Evolutionary conservation across 2,329 filamentous ascomycete genomes (phyloP), one percentile per base, ranked within the genome.

Genomic region (Paracorniculantispora psalliotae): DNA sequence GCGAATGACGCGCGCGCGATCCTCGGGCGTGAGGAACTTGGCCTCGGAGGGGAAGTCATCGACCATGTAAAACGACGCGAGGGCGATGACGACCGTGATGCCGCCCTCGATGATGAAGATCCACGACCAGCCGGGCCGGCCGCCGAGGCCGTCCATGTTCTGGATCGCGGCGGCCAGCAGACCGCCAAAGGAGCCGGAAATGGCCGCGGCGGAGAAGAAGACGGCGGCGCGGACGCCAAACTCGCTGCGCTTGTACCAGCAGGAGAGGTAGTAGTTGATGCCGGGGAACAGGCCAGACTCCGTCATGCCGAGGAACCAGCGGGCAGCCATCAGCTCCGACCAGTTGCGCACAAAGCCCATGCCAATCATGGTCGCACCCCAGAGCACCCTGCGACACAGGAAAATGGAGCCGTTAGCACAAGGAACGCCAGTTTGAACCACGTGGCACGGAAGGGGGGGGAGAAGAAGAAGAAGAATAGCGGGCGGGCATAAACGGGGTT

Each of bases 41-140:
- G 90, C 90, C 59, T 89, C 80, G 62, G 89, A 87, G 0, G 91
- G 91, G 68, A 92, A 96, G 69, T 96, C 90, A 63, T 91, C 84
- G 1, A 96, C 89, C 76, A 89, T 84, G 85, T 86, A 92, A 73
- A 88, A 92, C 1, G 84, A 89, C 0, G 78, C 71, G 5, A 89
- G 63, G 2, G 88, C 90, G 25, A 91, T 79, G 1, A 91, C 1
- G 1, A 92, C 78, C 0, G 90, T 92, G 0, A 84, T 77, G 1
- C 89, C 74, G 5, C 90, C 90, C 73, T 90, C 86, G 28, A 89
- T 75, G 61, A 90, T 83, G 66, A 87, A 87, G 59, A 87, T 86
- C 85, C 81, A 88, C 0, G 78, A 78, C 83, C 84, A 88, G 21
- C 84, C 84, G 4, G 76, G 69, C 26, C 79, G 73, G 1, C 79